phyloP scores from a whole-genome alignment of 2,329 filamentous ascomycete species.

The Penicillium griseofulvum region DNA sequence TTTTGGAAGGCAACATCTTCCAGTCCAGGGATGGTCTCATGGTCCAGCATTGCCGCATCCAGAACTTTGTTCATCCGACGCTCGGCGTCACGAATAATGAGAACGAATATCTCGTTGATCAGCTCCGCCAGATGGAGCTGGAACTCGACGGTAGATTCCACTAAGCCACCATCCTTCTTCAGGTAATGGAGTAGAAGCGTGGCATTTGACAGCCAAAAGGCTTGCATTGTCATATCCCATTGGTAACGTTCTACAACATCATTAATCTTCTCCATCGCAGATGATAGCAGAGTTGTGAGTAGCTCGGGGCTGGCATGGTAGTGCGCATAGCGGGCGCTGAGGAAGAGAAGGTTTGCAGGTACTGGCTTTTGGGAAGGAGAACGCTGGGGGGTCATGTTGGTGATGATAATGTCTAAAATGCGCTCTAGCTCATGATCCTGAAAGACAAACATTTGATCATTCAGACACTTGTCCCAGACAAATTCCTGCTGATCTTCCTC shows the following conservation, averaged over 20 bases:
- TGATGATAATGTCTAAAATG: slow-evolving; percentile 94
- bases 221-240: slow-evolving; percentile 99
- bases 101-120: slow-evolving; percentile 96
- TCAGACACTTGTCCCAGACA: slow-evolving; percentile 88
- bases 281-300: slow-evolving; percentile 73
- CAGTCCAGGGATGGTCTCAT: slow-evolving; percentile 96
- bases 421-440: slow-evolving; percentile 88
- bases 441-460: slow-evolving; percentile 99
- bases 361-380: slow-evolving; percentile 97
- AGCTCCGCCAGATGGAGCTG: slow-evolving; percentile 91
- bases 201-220: slow-evolving; percentile 98
- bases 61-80: slow-evolving; percentile 93
- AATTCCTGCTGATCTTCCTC: slow-evolving; percentile 92
- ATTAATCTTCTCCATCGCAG: slow-evolving; percentile 94
- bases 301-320: slow-evolving; percentile 90
- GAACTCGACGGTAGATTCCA: slow-evolving; percentile 79
- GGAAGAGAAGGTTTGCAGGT: slow-evolving; percentile 93
- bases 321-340: slow-evolving; percentile 92
- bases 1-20: slow-evolving; percentile 97
- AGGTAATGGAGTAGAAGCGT: slow-evolving; percentile 94
- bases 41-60: slow-evolving; percentile 90
- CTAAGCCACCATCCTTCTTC: slow-evolving; percentile 84
- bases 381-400: slow-evolving; percentile 94
- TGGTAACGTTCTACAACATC: slow-evolving; percentile 92
- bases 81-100: slow-evolving; percentile 95